phyloP scores from a whole-genome alignment of 1,284 basidiomycete species.

The Calocybe gambosa region DNA sequence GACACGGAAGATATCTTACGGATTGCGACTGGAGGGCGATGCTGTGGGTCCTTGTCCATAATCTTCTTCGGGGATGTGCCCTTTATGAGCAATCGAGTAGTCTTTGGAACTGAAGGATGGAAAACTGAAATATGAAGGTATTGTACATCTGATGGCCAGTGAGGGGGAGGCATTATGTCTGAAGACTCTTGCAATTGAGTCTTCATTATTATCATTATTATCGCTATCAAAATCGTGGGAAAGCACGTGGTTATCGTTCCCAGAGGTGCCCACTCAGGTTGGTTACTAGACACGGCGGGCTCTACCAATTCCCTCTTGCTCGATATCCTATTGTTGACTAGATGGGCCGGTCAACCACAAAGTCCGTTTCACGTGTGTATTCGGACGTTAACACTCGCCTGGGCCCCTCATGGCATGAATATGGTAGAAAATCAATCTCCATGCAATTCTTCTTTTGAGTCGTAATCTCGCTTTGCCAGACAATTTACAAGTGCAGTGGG shows the following conservation, averaged over 20 bases:
- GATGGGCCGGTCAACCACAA: slow-evolving; percentile 62
- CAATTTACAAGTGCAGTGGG: slow-evolving; percentile 92
- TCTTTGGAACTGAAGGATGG: slow-evolving; percentile 44
- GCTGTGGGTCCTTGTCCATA: slow-evolving; percentile 9
- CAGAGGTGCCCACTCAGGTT: slow-evolving; percentile 7
- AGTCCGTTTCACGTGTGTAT: slow-evolving; percentile 73
- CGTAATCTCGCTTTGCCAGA: slow-evolving; percentile 39
- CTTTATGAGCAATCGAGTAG: slow-evolving; percentile 29
- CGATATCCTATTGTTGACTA: slow-evolving; percentile 13
- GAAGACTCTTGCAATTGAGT: background rate
- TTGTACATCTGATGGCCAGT: slow-evolving; percentile 47
- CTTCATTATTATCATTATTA: background rate
- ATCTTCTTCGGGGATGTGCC: slow-evolving; percentile 14
- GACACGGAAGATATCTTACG: slow-evolving; percentile 34
- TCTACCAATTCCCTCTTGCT: slow-evolving; percentile 8
- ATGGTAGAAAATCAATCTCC: slow-evolving; percentile 43
- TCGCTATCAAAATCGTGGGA: slow-evolving; percentile 15
- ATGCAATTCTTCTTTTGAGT: slow-evolving; percentile 9
- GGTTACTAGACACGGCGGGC: background rate
- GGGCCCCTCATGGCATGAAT: slow-evolving; percentile 77
- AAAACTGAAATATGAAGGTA: slow-evolving; percentile 42
- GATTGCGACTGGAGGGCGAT: slow-evolving; percentile 33
- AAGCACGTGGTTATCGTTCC: slow-evolving; percentile 13
- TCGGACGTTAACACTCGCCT: slow-evolving; percentile 68
- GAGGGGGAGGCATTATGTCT: slow-evolving; percentile 26